Percentiles rank a stretch among this genome's conserved stretches.
Conservation (phyloP, 805 yeast genomes). For the Yamadazyma akitaensis region DNA sequence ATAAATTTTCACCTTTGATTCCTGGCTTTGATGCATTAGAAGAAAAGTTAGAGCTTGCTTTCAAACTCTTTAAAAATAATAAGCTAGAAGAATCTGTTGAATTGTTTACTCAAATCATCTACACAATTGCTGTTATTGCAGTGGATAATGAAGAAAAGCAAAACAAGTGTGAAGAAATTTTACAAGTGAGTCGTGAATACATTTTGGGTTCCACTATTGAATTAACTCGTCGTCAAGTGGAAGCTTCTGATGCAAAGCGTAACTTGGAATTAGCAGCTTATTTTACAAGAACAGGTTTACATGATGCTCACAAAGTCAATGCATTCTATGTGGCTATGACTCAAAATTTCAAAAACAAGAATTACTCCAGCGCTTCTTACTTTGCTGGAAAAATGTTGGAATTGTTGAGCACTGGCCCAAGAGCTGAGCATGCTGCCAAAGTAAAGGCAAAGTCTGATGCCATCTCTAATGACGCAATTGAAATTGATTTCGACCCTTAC, state of each 20-base stretch:
- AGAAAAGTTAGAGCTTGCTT: slow-evolving; percentile 64
- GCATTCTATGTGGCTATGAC: slow-evolving; percentile 95
- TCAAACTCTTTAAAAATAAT: slow-evolving; percentile 78
- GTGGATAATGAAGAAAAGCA: slow-evolving; percentile 77
- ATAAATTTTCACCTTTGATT: slow-evolving; percentile 55
- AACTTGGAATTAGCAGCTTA: slow-evolving; percentile 94
- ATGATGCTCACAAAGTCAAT: slow-evolving; percentile 77
- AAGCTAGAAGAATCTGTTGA: slow-evolving; percentile 79
- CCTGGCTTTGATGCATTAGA: slow-evolving; percentile 73
- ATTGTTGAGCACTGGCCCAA: slow-evolving; percentile 66
- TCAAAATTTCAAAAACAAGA: slow-evolving; percentile 84
- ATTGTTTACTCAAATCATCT: slow-evolving; percentile 74
- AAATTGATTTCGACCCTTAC: slow-evolving; percentile 88
- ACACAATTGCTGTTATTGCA: slow-evolving; percentile 66
- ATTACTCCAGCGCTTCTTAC: slow-evolving; percentile 81
- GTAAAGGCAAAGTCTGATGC: slow-evolving; percentile 78
- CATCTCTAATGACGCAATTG: slow-evolving; percentile 79
- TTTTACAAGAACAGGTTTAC: slow-evolving; percentile 81
- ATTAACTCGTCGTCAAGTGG: slow-evolving; percentile 78
- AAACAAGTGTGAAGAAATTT: slow-evolving; percentile 64
- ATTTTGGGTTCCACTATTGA: slow-evolving; percentile 91
- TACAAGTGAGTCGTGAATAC: slow-evolving; percentile 80
- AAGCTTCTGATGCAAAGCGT: slow-evolving; percentile 69
- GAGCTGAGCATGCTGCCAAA: slow-evolving; percentile 85
- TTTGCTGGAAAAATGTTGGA: slow-evolving; percentile 83